Evolutionary conservation across 352 stramenopile species (phyloP).

Genomic region (Phytophthora ramorum): DNA sequence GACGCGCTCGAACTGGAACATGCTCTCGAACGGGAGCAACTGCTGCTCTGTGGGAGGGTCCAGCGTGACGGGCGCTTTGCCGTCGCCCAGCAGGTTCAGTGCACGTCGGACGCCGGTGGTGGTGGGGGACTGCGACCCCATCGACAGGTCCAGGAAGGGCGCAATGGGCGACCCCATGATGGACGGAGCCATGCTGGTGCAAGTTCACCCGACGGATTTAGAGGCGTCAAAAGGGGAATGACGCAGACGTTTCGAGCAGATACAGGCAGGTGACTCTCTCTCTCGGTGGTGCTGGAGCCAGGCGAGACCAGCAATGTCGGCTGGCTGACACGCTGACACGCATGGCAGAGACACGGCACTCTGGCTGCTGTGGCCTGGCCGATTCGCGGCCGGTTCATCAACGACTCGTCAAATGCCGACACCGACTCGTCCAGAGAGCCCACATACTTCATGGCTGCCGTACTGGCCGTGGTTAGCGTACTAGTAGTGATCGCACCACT

Average conservation of each 20-base stretch:
- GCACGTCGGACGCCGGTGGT: constrained; percentile 34
- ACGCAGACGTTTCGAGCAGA: constrained; percentile 4
- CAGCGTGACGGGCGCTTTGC: constrained; percentile 26
- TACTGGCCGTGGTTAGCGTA: background rate
- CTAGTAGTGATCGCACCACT: background rate
- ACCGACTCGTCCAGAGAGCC: constrained; percentile 14
- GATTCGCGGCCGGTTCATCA: constrained; percentile 37
- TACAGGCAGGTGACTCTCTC: background rate
- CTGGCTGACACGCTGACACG: background rate
- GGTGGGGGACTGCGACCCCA: constrained; percentile 32
- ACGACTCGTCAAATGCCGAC: constrained; percentile 34
- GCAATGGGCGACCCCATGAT: constrained; percentile 29
- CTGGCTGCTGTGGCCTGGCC: background rate
- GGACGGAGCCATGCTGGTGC: constrained; percentile 22
- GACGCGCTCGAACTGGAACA: constrained; percentile 80
- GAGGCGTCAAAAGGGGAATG: constrained; percentile 1
- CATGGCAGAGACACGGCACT: background rate
- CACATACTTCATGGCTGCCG: background rate
- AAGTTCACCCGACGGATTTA: constrained; percentile 7
- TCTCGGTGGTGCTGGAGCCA: background rate
- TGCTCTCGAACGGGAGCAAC: constrained; percentile 50
- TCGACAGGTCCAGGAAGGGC: constrained; percentile 44
- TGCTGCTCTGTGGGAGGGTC: constrained; percentile 43
- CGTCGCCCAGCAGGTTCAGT: constrained; percentile 41
- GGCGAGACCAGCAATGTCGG: background rate